phyloP scores from a whole-genome alignment of 139 green algal genomes.

The Pseudopediastrum boryanum region DNA sequence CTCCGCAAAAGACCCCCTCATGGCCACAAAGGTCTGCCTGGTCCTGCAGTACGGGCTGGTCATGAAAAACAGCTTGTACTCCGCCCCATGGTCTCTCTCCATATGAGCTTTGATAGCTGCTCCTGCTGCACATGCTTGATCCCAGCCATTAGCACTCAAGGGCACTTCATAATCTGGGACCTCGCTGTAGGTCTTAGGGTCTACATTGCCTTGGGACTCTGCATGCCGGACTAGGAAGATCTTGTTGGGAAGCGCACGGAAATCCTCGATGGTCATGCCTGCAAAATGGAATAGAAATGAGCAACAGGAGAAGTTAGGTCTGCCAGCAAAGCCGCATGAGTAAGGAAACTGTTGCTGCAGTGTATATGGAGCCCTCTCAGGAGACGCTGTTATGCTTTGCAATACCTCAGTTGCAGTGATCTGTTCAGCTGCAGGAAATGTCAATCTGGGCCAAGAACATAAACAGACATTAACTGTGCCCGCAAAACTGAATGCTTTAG shows the following conservation, averaged over 20 bases:
- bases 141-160: slow-evolving; percentile 20
- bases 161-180: slow-evolving; percentile 36
- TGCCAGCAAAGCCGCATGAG: too few relatives aligned
- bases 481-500: too few relatives aligned
- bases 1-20: slow-evolving; percentile 29
- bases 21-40: slow-evolving; percentile 37
- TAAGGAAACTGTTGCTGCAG: too few relatives aligned
- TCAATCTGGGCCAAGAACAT: too few relatives aligned
- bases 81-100: slow-evolving; percentile 10
- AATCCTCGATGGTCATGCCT: slow-evolving; percentile 31
- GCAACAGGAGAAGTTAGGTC: too few relatives aligned
- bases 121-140: slow-evolving; percentile 28
- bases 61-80: slow-evolving; percentile 40
- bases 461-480: too few relatives aligned
- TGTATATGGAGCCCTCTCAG: too few relatives aligned
- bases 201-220: slow-evolving; percentile 31
- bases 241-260: slow-evolving; percentile 35
- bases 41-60: slow-evolving; percentile 39
- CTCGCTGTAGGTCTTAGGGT: slow-evolving; percentile 19
- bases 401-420: too few relatives aligned
- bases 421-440: too few relatives aligned
- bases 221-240: slow-evolving; percentile 51
- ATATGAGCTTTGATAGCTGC: neutral
- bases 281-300: too few relatives aligned
- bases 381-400: too few relatives aligned